phyloP scores from a whole-genome alignment of 306 rosid genomes.

The Vicia villosa region DNA sequence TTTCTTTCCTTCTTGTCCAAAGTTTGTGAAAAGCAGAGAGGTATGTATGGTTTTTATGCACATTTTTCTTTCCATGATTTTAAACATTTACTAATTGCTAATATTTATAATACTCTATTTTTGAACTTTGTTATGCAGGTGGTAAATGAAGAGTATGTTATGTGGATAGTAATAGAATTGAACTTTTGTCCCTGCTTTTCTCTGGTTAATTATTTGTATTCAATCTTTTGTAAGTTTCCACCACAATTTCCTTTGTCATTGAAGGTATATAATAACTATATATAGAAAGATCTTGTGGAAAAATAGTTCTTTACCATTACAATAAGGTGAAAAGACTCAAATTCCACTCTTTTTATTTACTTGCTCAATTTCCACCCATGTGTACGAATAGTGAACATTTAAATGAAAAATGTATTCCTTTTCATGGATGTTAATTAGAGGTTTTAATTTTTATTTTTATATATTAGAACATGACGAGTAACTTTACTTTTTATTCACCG shows the following conservation, averaged over 20 bases:
- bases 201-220: slow-evolving; percentile 31
- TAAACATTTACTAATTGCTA: not conserved
- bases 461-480: slow-evolving; percentile 19
- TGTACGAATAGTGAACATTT: slow-evolving; percentile 42
- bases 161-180: slow-evolving; percentile 41
- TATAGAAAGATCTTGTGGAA: slow-evolving; percentile 54
- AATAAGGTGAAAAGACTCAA: slow-evolving; percentile 52
- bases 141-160: slow-evolving; percentile 47
- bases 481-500: slow-evolving; percentile 33
- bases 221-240: slow-evolving; percentile 44
- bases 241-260: slow-evolving; percentile 40
- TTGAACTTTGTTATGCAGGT: slow-evolving; percentile 54
- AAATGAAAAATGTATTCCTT: slow-evolving; percentile 44
- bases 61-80: not conserved
- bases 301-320: slow-evolving; percentile 52
- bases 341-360: slow-evolving; percentile 48
- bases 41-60: slow-evolving; percentile 29
- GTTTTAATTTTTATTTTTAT: slow-evolving; percentile 25
- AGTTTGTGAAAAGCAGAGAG: slow-evolving; percentile 41
- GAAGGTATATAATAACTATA: slow-evolving; percentile 36
- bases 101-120: not conserved
- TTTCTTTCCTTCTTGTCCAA: slow-evolving; percentile 67
- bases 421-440: slow-evolving; percentile 26
- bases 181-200: slow-evolving; percentile 35
- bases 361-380: slow-evolving; percentile 40